Base-by-base conservation (phyloP, 2,329 filamentous ascomycete species). In the Rhinocladiella mackenziei region DNA sequence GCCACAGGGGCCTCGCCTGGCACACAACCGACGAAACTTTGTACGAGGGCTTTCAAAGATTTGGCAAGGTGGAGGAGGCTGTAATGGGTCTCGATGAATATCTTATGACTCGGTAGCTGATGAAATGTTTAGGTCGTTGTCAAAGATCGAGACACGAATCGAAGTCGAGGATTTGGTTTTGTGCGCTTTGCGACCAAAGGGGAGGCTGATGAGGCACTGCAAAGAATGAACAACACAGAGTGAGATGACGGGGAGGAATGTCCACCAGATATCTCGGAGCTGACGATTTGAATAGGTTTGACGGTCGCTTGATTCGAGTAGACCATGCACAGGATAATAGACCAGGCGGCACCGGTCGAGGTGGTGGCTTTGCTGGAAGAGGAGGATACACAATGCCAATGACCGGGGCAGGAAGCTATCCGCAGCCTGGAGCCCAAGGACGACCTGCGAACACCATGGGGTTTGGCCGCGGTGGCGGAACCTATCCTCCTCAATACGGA, bases 111-210 rank as follows among this genome's bases (percentile, higher is more conserved):
- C 4, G 17, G 50, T 51, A 53, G 48, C 53, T 48, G 36, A 58
- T 53, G 36, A n/a, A n/a, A 50, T 23, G 34, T 44, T 36, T 62
- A 97, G 91, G 86, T 95, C 53, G 91, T 98, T 57, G 89, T 97
- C 61, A 97, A 95, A 74, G 91, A 98, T 68, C 87, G 89, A 62
- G 91, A 97, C 65, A 96, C 91, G 62, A 86, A 88, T 60, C 88
- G 91, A 67, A 96, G 89, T 76, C 87, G 92, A 67, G 92, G 92
- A 50, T 98, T 97, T 66, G 92, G 92, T 35, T 97, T 97, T 67
- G 91, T 98, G 54, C 86, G 89, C 59, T 98, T 91, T 70, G 71
- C 79, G 39, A 64, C 48, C 37, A 65, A 66, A 4, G 54, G 45
- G 11, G 69, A 72, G 39, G 68, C 69, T 5, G 65, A 71, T 23